phyloP scores from a whole-genome alignment of 75 land plant species.

The Larix kaempferi region DNA sequence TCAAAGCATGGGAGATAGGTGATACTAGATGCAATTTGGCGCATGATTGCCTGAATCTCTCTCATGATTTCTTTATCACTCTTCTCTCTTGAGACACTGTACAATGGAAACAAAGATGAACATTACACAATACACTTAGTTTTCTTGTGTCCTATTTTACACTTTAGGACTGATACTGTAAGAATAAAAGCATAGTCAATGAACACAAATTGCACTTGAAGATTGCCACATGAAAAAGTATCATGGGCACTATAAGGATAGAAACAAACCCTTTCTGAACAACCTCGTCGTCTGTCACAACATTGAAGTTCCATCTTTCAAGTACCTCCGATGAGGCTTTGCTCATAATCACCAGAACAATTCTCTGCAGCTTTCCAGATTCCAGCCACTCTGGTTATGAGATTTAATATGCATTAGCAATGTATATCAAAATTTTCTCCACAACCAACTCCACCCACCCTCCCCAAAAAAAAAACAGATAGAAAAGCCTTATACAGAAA shows the following conservation, averaged over 20 bases:
- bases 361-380: conserved; percentile 85
- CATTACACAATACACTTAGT: background rate
- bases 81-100: conserved; percentile 82
- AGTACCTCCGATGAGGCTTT: conserved; percentile 77
- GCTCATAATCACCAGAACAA: conserved; percentile 96
- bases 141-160: background rate
- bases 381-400: conserved; percentile 78
- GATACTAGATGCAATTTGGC: conserved; percentile 91
- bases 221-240: background rate
- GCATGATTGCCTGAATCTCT: conserved; percentile 97
- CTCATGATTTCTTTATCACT: conserved; percentile 96
- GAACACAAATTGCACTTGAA: background rate
- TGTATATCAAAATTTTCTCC: no score
- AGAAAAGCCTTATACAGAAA: no score
- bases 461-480: no score
- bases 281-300: conserved; percentile 87
- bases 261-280: conserved; percentile 73
- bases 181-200: background rate
- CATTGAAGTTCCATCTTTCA: conserved; percentile 96
- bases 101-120: conserved; percentile 8
- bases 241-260: background rate
- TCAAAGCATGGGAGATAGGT: conserved; percentile 93
- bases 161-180: background rate
- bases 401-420: conserved; percentile 1
- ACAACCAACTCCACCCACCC: background rate